A percentile compares a stretch with the other conserved stretches of the same genome.
Evolutionary conservation across 495 filamentous ascomycete species (phyloP).

Genomic region (Margaritispora aquatica): DNA sequence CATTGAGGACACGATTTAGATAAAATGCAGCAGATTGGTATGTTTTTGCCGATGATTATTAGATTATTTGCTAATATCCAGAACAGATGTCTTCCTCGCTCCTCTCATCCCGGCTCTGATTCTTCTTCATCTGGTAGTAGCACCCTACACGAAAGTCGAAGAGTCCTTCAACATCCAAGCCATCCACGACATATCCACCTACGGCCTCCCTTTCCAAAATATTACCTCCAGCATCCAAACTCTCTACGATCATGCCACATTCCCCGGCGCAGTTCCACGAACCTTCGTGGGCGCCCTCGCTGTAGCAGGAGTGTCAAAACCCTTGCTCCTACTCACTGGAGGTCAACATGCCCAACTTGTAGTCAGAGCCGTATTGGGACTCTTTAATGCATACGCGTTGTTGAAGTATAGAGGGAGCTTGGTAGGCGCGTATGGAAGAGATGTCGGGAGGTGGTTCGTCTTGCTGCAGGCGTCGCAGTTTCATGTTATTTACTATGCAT

Average conservation of each 20-base stretch:
- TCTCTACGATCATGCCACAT: slow-evolving; percentile 85
- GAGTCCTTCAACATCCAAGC: slow-evolving; percentile 98
- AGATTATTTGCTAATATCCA: background rate
- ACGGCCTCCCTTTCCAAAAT: slow-evolving; percentile 62
- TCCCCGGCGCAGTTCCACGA: slow-evolving; percentile 85
- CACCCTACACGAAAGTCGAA: slow-evolving; percentile 97
- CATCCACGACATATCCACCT: slow-evolving; percentile 78
- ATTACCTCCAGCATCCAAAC: slow-evolving; percentile 39
- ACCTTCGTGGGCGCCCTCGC: slow-evolving; percentile 78
- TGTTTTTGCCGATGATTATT: background rate
- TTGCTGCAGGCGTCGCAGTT: slow-evolving; percentile 83
- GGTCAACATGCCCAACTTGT: slow-evolving; percentile 36
- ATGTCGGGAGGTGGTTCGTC: slow-evolving; percentile 73
- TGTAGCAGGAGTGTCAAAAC: slow-evolving; percentile 62
- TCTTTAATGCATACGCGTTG: slow-evolving; percentile 68
- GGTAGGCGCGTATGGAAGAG: slow-evolving; percentile 59
- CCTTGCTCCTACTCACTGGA: slow-evolving; percentile 44
- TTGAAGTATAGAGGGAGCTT: slow-evolving; percentile 57
- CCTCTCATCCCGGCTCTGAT: slow-evolving; percentile 59
- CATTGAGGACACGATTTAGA: background rate
- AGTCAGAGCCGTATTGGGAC: slow-evolving; percentile 73
- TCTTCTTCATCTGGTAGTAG: slow-evolving; percentile 64
- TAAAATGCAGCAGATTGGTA: slow-evolving; percentile 16
- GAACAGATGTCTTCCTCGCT: slow-evolving; percentile 45
- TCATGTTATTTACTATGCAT: slow-evolving; percentile 91